Conservation (phyloP, 176 grass and related monocot species). For the Bromus sterilis region DNA sequence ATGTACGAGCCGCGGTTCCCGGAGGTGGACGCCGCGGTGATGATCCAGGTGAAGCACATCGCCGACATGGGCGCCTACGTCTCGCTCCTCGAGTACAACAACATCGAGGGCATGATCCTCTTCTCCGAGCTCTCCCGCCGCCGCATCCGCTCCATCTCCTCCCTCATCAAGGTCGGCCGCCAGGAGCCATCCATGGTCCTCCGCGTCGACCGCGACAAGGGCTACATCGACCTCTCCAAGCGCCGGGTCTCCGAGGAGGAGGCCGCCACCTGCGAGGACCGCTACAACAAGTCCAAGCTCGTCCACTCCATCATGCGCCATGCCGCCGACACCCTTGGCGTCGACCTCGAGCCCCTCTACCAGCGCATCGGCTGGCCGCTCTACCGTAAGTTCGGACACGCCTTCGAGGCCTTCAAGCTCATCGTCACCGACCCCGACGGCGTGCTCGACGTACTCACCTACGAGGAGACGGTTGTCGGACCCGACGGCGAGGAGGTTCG, state of each 20-base stretch:
- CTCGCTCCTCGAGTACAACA: conserved; percentile 90
- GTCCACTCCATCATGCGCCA: conserved; percentile 99
- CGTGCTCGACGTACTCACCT: conserved; percentile 40
- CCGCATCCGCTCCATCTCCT: conserved; percentile 81
- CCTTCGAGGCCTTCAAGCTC: conserved; percentile 64
- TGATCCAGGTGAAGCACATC: conserved; percentile 88
- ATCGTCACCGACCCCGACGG: conserved; percentile 47
- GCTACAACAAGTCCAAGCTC: conserved; percentile 95
- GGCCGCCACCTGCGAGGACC: conserved; percentile 70
- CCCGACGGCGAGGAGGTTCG: conserved; percentile 52
- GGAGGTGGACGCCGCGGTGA: conserved; percentile 66
- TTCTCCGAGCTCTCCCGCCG: conserved; percentile 96
- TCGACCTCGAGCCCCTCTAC: conserved; percentile 76
- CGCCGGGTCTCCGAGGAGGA: conserved; percentile 93
- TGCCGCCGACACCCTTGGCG: conserved; percentile 73
- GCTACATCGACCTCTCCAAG: conserved; percentile 95
- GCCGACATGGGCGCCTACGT: conserved; percentile 95
- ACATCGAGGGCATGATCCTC: conserved; percentile 98
- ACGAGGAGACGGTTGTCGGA: conserved; percentile 44
- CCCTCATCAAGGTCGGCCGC: conserved; percentile 94
- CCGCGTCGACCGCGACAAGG: conserved; percentile 90
- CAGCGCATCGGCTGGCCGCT: conserved; percentile 50
- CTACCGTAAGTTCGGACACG: conserved; percentile 68
- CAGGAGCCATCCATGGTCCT: conserved; percentile 97
- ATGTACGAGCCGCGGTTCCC: conserved; percentile 71